A percentile compares a stretch with the other conserved stretches of the same genome.
phyloP scores from a whole-genome alignment of 2,329 filamentous ascomycete genomes.

The Microsporum canis region DNA sequence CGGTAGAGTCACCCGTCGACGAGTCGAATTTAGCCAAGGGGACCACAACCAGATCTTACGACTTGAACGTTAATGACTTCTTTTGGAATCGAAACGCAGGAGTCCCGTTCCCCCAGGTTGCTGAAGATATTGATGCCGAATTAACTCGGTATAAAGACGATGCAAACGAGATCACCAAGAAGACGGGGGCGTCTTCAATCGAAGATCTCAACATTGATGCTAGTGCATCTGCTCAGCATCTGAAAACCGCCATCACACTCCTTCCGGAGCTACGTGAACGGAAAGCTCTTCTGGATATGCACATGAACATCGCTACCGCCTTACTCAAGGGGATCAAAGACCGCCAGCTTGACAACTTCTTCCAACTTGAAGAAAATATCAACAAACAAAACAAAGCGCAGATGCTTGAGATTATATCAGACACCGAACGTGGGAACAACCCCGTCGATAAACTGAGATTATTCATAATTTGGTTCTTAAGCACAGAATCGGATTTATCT shows the following conservation, averaged over 20 bases:
- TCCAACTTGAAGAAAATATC: slow-evolving; percentile 86
- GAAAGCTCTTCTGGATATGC: slow-evolving; percentile 90
- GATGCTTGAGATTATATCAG: slow-evolving; percentile 75
- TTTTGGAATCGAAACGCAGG: slow-evolving; percentile 94
- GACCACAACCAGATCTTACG: slow-evolving; percentile 76
- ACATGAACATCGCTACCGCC: slow-evolving; percentile 94
- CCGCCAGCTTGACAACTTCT: slow-evolving; percentile 89
- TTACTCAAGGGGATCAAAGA: slow-evolving; percentile 77
- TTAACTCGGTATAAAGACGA: slow-evolving; percentile 93
- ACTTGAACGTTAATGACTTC: slow-evolving; percentile 80
- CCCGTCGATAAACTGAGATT: slow-evolving; percentile 80
- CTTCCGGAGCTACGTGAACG: slow-evolving; percentile 85
- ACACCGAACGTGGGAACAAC: slow-evolving; percentile 68
- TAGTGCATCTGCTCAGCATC: slow-evolving; percentile 77
- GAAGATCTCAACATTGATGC: slow-evolving; percentile 88
- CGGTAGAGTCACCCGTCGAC: slow-evolving; percentile 72
- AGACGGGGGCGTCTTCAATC: slow-evolving; percentile 82
- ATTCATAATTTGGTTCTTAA: slow-evolving; percentile 96
- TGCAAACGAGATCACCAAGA: slow-evolving; percentile 84
- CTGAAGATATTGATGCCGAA: slow-evolving; percentile 90
- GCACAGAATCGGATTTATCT: slow-evolving; percentile 77
- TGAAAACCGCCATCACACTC: slow-evolving; percentile 89
- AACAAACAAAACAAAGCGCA: slow-evolving; percentile 84
- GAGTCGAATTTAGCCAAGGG: slow-evolving; percentile 64
- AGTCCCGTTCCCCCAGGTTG: slow-evolving; percentile 85